Evolutionary conservation across 306 rosid genomes (phyloP), one percentile per base, ranked within the genome.

Genomic region (Leucaena leucocephala): DNA sequence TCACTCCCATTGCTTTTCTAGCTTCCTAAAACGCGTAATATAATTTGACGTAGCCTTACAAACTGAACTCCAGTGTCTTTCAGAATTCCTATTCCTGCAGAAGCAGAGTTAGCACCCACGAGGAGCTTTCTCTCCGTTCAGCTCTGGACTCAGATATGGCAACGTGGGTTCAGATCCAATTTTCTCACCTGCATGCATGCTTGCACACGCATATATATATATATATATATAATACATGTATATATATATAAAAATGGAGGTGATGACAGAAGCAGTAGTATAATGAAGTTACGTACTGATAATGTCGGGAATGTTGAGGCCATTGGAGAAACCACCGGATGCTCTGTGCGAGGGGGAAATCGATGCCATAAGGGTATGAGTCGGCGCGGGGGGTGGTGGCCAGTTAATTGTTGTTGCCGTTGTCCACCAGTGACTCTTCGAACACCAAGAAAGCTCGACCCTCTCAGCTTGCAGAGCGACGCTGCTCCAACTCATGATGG

Each of bases 71-170:
- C 98, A 3, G 98, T 93, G 85, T 93, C 98, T 44, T 93, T 93
- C 55, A 93, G 97, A 72, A 93, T 91, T 81, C 98, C 98, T 58
- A 93, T 90, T 68, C 98, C 98, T 22, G 98, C 98, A 34, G 98
- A 93, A 67, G 98, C 98, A 67, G 91, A 91, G 81, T 93, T 93
- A 46, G 98, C 98, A 22, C 98, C 98, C 7, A 86, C 88, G 0
- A 93, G 92, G 13, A 93, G 83, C n/a, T 0, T 19, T 74, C 62
- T 91, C 76, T 71, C 93, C 95, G 2, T 44, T 33, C 1, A 93
- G 93, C 42, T 55, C 19, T 7, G 97, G 98, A 75, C 93, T 93
- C 87, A 93, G 69, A 69, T 93, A 93, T 33, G 98, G 98, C 82
- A 93, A 45, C 14, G 93, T 88, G 52, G 97, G 80, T 50, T 91